Percentiles rank a stretch among this genome's conserved stretches.
Evolutionary conservation across 495 filamentous ascomycete species (phyloP).

Genomic region (Podospora fimiseda): DNA sequence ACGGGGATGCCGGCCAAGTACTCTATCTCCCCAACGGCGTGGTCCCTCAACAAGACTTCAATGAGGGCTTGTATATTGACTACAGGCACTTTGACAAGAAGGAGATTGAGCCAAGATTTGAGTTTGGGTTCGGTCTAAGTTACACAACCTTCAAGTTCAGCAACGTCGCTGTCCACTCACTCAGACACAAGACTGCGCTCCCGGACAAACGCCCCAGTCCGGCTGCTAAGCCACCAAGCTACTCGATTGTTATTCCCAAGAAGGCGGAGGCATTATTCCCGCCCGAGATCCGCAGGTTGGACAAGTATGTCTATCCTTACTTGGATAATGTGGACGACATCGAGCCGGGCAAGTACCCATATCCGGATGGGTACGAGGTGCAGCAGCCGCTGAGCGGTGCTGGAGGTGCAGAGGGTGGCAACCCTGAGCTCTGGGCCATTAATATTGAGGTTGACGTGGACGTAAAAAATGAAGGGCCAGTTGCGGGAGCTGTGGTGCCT

Average conservation of each 20-base stretch:
- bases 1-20: slow-evolving; percentile 71
- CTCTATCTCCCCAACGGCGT: slow-evolving; percentile 66
- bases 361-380: slow-evolving; percentile 64
- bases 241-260: slow-evolving; percentile 50
- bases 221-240: slow-evolving; percentile 54
- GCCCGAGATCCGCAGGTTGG: slow-evolving; percentile 54
- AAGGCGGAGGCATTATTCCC: slow-evolving; percentile 62
- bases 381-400: slow-evolving; percentile 54
- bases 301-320: slow-evolving; percentile 88
- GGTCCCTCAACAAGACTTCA: slow-evolving; percentile 78
- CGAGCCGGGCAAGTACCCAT: slow-evolving; percentile 52
- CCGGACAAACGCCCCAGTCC: slow-evolving; percentile 53
- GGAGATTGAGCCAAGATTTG: slow-evolving; percentile 59
- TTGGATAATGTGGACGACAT: slow-evolving; percentile 54
- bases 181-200: slow-evolving; percentile 53
- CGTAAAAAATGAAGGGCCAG: slow-evolving; percentile 63
- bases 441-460: slow-evolving; percentile 57
- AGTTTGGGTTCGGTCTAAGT: slow-evolving; percentile 73
- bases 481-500: slow-evolving; percentile 64
- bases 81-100: slow-evolving; percentile 85
- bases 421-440: slow-evolving; percentile 72
- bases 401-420: slow-evolving; percentile 77
- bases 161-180: slow-evolving; percentile 46
- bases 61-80: slow-evolving; percentile 79
- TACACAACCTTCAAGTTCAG: slow-evolving; percentile 77